These are phyloP conservation scores for Exserohilum rostratum DNA, from an alignment of 2,329 filamentous ascomycete genomes.

Conservation along the genomic window DNA sequence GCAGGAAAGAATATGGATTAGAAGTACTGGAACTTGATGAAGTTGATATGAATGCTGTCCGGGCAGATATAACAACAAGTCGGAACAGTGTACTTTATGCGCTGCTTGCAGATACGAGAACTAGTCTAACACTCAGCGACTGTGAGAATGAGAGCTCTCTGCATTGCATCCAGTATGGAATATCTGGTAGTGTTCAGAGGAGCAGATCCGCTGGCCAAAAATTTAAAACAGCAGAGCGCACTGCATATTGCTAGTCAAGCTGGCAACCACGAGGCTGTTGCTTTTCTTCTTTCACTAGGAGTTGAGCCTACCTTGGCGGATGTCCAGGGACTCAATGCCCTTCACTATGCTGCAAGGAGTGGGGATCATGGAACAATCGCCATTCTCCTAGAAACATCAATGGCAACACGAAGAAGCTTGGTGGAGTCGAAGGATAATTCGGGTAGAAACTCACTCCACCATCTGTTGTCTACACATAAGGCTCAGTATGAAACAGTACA, in stretches of 20 bases:
- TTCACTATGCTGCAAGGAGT: constrained; percentile 17
- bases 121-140: background rate
- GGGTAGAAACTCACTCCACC: constrained; percentile 10
- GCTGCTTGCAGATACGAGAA: background rate
- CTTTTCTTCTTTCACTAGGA: constrained; percentile 14
- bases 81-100: background rate
- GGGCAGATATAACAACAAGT: background rate
- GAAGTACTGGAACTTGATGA: background rate
- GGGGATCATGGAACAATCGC: constrained; percentile 8
- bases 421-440: constrained; percentile 4
- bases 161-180: background rate
- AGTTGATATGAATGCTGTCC: background rate
- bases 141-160: background rate
- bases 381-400: constrained; percentile 4
- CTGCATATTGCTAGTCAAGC: constrained; percentile 14
- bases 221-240: constrained; percentile 14
- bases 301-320: constrained; percentile 7
- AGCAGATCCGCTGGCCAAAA: constrained; percentile 11
- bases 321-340: constrained; percentile 13
- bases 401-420: constrained; percentile 5
- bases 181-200: constrained; percentile 1
- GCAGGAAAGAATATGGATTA: background rate
- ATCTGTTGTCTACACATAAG: constrained; percentile 1
- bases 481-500: constrained; percentile 7
- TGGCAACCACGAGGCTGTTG: constrained; percentile 8